Evolutionary conservation across 768 basidiomycete genomes (phyloP).

Genomic region (Tylopilus balloui): DNA sequence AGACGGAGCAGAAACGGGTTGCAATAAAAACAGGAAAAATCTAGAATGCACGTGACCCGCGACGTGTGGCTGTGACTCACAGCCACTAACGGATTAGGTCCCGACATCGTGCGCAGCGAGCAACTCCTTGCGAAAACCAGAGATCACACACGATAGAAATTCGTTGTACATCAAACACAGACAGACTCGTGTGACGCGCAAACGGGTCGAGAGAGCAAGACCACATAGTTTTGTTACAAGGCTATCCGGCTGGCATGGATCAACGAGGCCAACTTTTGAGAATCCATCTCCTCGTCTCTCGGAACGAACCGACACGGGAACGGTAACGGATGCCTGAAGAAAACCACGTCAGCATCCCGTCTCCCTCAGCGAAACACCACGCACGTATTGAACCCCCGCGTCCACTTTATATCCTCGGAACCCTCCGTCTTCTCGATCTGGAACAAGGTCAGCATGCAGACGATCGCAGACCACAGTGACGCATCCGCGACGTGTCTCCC

Average conservation of each 20-base stretch:
- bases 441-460: constrained; percentile 15
- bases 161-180: too few species aligned
- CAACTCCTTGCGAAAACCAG: too few species aligned
- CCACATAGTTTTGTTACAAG: too few species aligned
- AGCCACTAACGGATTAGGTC: too few species aligned
- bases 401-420: too few species aligned
- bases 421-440: constrained; percentile 15
- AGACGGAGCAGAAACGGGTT: constrained; percentile 8
- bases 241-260: constrained; percentile 6
- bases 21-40: constrained; percentile 32
- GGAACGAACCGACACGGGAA: constrained; percentile 15
- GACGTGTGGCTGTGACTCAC: too few species aligned
- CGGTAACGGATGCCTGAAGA: constrained; percentile 12
- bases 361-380: too few species aligned
- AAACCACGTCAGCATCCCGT: not conserved
- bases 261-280: constrained; percentile 10
- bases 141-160: too few species aligned
- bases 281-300: constrained; percentile 15
- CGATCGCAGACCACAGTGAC: constrained; percentile 22
- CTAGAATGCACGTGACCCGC: constrained; percentile 31
- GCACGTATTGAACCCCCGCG: too few species aligned
- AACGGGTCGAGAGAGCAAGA: too few species aligned
- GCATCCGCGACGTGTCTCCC: constrained; percentile 22
- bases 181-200: too few species aligned
- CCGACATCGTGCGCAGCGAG: too few species aligned